Conservation (phyloP, 2,329 filamentous ascomycete genomes). For the Scedosporium apiospermum region DNA sequence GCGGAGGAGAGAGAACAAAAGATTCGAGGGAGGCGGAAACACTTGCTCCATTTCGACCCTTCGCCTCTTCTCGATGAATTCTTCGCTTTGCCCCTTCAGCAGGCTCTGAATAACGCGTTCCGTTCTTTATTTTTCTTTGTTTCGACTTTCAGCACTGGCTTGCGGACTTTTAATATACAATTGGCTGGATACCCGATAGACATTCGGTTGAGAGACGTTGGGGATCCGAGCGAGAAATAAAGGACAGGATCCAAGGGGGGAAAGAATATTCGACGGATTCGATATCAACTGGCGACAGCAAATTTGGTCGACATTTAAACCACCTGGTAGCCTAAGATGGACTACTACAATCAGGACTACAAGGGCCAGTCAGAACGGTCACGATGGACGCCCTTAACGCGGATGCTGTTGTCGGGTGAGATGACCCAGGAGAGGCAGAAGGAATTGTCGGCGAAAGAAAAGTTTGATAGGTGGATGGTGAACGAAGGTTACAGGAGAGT, state of each 20-base stretch:
- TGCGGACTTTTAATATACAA: background rate
- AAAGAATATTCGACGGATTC: background rate
- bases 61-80: constrained; percentile 7
- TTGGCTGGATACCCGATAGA: background rate
- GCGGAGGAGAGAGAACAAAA: background rate
- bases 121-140: background rate
- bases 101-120: constrained; percentile 38
- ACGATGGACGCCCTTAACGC: constrained; percentile 73
- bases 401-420: constrained; percentile 75
- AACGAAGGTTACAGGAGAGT: constrained; percentile 78
- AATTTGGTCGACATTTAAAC: background rate
- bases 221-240: background rate
- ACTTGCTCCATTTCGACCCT: constrained; percentile 9
- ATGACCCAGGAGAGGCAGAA: constrained; percentile 67
- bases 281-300: background rate
- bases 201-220: background rate
- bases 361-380: constrained; percentile 47
- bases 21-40: background rate
- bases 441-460: constrained; percentile 58
- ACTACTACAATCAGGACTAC: constrained; percentile 15
- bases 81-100: constrained; percentile 33
- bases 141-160: constrained; percentile 2
- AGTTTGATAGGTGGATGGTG: constrained; percentile 80
- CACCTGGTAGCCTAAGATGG: constrained; percentile 13
- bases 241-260: background rate